Conservation (phyloP, 805 yeast species). For the Schizosaccharomyces pombe region DNA sequence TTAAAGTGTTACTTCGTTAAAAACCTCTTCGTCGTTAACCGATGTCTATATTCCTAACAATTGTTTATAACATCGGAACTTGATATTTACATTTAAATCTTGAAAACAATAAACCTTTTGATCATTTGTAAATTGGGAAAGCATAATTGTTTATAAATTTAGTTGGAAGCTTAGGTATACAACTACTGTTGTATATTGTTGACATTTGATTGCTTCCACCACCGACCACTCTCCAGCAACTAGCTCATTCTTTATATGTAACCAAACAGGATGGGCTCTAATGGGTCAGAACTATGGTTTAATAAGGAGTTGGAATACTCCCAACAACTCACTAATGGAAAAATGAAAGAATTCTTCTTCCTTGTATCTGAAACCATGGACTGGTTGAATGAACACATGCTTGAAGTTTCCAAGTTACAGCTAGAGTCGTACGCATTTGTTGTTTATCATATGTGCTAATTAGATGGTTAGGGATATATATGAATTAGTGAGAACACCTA, state of each 20-base stretch:
- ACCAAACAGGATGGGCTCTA: neutral
- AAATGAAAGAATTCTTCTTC: neutral
- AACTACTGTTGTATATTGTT: too few species aligned
- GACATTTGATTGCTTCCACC: too few species aligned
- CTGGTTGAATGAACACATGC: conserved; percentile 2
- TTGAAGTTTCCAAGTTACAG: neutral
- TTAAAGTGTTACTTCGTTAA: too few species aligned
- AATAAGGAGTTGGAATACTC: neutral
- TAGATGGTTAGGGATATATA: neutral
- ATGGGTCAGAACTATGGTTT: neutral
- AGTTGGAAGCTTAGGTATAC: too few species aligned
- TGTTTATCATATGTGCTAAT: neutral
- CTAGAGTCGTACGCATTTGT: neutral
- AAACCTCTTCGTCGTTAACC: too few species aligned
- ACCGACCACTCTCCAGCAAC: neutral
- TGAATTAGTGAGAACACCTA: neutral
- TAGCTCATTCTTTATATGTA: neutral
- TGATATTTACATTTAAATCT: too few species aligned
- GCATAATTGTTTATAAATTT: too few species aligned
- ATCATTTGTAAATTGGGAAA: too few species aligned
- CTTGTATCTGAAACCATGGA: conserved; percentile 1
- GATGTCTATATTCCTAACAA: too few species aligned
- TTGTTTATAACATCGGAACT: too few species aligned
- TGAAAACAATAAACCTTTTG: too few species aligned
- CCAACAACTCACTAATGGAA: neutral